Evolutionary conservation across 2,329 filamentous ascomycete species (phyloP), one percentile per base, ranked within the genome.

Genomic region (Pestalotiopsis sp.): DNA sequence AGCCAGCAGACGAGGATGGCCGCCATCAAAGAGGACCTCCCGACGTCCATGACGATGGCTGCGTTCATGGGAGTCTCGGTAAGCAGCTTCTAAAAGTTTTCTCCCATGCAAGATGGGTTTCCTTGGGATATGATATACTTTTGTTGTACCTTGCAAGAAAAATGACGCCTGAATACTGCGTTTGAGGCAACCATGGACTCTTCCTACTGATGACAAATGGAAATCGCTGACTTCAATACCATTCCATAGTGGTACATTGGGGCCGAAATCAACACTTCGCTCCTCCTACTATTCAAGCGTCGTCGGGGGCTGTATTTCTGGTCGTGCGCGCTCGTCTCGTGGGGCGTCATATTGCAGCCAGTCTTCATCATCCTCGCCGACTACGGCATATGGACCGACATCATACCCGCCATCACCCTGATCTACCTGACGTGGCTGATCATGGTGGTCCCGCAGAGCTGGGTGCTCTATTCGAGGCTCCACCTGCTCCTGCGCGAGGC

Each of bases 361-460:
- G 66, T 78, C 1, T 78, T 76, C 72, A 78, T 78, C 70, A 73
- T 79, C 36, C 73, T 78, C 31, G 76, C 73, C 7, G 76, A 79
- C 63, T 78, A 77, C 65, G 72, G 71, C 12, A 68, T 79, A 20
- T 79, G 77, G 75, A 72, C 52, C 0, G 59, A 75, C 52, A 41
- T 71, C 25, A 72, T 69, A 17, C 72, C 75, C n/a, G 74, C 76
- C 61, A 76, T 74, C 41, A 65, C 77, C 64, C 77, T 78, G 66
- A 77, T 77, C 69, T 69, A 62, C 31, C 59, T 79, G 59, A 75
- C 75, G 2, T 78, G 77, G 75, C 49, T 75, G 3, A 71, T 77
- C 68, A 78, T 79, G 77, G 76, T 79, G 11, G 69, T 77, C n/a
- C 75, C 76, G 1, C 78, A 79, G 66, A 75, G 74, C 66, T 77